A percentile compares a stretch with the other conserved stretches of the same genome.
Conservation (phyloP, 164 flowering plant species). For the Sedum album region DNA sequence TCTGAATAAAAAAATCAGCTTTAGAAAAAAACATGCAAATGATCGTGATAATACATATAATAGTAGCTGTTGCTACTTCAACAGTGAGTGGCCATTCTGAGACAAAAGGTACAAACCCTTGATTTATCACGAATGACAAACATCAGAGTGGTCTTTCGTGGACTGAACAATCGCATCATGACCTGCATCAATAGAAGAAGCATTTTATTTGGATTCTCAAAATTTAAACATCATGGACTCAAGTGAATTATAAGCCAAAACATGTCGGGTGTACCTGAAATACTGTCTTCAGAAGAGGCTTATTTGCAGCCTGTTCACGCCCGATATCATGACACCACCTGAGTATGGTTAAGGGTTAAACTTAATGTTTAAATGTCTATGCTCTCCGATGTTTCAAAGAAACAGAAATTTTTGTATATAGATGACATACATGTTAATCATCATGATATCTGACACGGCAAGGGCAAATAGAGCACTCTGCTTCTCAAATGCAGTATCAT, state of each 20-base stretch:
- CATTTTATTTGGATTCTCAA: not conserved
- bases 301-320: slow-evolving; percentile 60
- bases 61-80: not conserved
- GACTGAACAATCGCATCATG: slow-evolving; percentile 60
- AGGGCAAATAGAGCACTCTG: slow-evolving; percentile 62
- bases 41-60: not conserved
- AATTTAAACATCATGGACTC: not conserved
- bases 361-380: not conserved
- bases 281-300: slow-evolving; percentile 57
- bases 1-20: slow-evolving; percentile 34
- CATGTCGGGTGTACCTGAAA: slow-evolving; percentile 35
- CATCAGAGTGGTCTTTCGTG: slow-evolving; percentile 52
- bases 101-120: slow-evolving; percentile 21
- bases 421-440: slow-evolving; percentile 49
- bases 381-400: not conserved
- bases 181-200: slow-evolving; percentile 25
- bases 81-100: not conserved
- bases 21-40: not conserved
- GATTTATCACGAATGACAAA: slow-evolving; percentile 66
- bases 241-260: not conserved
- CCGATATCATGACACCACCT: slow-evolving; percentile 82
- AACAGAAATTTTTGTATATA: not conserved
- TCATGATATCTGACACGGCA: slow-evolving; percentile 49
- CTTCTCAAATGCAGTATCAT: slow-evolving; percentile 64
- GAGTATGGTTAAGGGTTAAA: not conserved